These are phyloP conservation scores for Beauveria asiatica DNA, from an alignment of 2,329 filamentous ascomycete genomes.

Conservation along the genomic window DNA sequence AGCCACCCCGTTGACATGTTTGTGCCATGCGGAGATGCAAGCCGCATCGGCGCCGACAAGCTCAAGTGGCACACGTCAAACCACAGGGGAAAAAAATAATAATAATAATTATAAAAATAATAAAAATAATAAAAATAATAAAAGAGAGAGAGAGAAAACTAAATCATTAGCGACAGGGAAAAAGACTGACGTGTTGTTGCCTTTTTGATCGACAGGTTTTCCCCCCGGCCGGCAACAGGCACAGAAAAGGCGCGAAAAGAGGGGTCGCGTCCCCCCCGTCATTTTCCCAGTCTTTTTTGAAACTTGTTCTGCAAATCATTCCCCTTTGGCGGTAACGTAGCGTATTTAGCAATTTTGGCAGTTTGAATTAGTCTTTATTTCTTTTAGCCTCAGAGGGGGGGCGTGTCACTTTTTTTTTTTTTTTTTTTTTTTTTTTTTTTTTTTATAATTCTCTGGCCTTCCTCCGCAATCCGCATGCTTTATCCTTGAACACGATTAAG, in stretches of 20 bases:
- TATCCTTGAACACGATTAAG: not conserved
- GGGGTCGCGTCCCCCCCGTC: not conserved
- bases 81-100: too few relatives aligned
- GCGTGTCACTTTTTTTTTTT: not conserved
- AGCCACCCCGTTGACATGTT: not conserved
- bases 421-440: too few relatives aligned
- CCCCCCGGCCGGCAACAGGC: not conserved
- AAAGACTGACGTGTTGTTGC: not conserved
- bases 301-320: slow-evolving; percentile 10
- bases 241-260: not conserved
- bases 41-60: not conserved
- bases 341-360: not conserved
- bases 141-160: too few relatives aligned
- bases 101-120: too few relatives aligned
- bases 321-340: not conserved
- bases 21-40: not conserved
- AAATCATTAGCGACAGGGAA: too few relatives aligned
- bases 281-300: not conserved
- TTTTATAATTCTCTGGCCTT: too few relatives aligned
- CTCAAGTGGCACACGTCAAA: not conserved
- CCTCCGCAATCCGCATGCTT: not conserved
- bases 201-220: not conserved
- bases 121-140: too few relatives aligned
- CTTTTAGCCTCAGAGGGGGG: not conserved
- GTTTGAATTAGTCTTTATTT: not conserved